phyloP scores from a whole-genome alignment of 768 basidiomycete genomes.

The Termitomyces eurrhizus region DNA sequence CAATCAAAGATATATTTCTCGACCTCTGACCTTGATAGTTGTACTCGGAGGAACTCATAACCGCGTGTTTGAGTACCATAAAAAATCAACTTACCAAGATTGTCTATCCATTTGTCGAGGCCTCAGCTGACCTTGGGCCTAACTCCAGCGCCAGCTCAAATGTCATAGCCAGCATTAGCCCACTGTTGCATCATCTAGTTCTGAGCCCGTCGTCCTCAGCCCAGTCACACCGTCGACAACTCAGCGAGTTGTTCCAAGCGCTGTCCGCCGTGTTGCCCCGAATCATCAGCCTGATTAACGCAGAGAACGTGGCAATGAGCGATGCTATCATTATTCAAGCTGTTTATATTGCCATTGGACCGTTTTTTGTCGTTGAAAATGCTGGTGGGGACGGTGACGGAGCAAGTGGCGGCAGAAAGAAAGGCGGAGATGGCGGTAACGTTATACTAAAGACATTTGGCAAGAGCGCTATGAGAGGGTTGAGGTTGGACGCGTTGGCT shows the following conservation, averaged over 20 bases:
- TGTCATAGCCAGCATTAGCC: slow-evolving; percentile 32
- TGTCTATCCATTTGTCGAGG: slow-evolving; percentile 86
- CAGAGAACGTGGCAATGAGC: slow-evolving; percentile 75
- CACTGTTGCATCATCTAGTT: slow-evolving; percentile 49
- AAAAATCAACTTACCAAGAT: slow-evolving; percentile 79
- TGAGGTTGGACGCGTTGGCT: slow-evolving; percentile 78
- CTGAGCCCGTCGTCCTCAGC: slow-evolving; percentile 34
- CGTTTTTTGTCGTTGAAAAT: slow-evolving; percentile 88
- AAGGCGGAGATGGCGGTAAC: slow-evolving; percentile 54
- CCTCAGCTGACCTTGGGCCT: slow-evolving; percentile 35
- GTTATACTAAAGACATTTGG: slow-evolving; percentile 67
- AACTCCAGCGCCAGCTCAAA: slow-evolving; percentile 21
- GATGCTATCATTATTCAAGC: slow-evolving; percentile 90
- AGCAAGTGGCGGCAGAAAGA: slow-evolving; percentile 28
- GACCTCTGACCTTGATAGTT: slow-evolving; percentile 40
- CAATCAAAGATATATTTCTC: neutral
- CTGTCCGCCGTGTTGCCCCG: slow-evolving; percentile 69
- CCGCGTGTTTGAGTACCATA: slow-evolving; percentile 66
- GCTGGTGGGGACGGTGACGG: slow-evolving; percentile 47
- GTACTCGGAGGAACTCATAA: slow-evolving; percentile 93
- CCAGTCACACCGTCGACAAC: slow-evolving; percentile 38
- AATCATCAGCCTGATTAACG: slow-evolving; percentile 69
- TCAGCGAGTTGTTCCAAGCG: slow-evolving; percentile 71
- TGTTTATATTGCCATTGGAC: slow-evolving; percentile 91
- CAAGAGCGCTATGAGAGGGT: slow-evolving; percentile 73